These are phyloP conservation scores for Sporothrix pseudoabietina DNA, from an alignment of 2,329 filamentous ascomycete genomes.

Conservation along the genomic window DNA sequence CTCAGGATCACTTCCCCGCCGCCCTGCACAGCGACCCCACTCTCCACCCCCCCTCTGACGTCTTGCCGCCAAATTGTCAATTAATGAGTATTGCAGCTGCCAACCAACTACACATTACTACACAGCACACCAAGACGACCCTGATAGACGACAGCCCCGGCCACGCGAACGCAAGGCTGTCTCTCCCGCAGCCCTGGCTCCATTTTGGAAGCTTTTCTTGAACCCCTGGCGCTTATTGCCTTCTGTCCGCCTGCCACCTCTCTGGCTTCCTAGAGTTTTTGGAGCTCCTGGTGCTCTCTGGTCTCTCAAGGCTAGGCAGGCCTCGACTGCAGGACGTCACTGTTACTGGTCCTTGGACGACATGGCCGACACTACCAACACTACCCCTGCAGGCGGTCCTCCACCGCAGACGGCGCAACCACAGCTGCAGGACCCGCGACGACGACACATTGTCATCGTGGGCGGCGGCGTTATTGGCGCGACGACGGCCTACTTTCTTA, in stretches of 20 bases:
- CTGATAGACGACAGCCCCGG: neutral
- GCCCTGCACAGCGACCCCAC: conserved; percentile 6
- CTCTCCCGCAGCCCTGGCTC: neutral
- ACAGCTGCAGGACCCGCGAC: neutral
- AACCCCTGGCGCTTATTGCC: neutral
- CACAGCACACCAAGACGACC: neutral
- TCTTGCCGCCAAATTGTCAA: neutral
- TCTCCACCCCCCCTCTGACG: neutral
- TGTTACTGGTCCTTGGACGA: neutral
- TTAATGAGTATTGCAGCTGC: neutral
- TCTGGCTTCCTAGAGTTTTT: neutral
- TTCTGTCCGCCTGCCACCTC: neutral
- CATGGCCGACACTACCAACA: neutral
- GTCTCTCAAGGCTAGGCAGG: neutral
- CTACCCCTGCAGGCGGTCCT: conserved; percentile 13
- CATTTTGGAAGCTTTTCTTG: neutral
- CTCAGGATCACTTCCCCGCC: conserved; percentile 8
- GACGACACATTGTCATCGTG: conserved; percentile 48
- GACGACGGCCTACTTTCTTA: conserved; percentile 88
- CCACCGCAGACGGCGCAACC: neutral
- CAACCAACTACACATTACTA: neutral
- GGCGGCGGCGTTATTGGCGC: conserved; percentile 89
- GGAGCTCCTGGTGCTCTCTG: neutral
- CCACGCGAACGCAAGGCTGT: neutral
- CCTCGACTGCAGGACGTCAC: neutral